Conservation (phyloP, 2,329 filamentous ascomycete genomes). For the Calonectria crousiana region DNA sequence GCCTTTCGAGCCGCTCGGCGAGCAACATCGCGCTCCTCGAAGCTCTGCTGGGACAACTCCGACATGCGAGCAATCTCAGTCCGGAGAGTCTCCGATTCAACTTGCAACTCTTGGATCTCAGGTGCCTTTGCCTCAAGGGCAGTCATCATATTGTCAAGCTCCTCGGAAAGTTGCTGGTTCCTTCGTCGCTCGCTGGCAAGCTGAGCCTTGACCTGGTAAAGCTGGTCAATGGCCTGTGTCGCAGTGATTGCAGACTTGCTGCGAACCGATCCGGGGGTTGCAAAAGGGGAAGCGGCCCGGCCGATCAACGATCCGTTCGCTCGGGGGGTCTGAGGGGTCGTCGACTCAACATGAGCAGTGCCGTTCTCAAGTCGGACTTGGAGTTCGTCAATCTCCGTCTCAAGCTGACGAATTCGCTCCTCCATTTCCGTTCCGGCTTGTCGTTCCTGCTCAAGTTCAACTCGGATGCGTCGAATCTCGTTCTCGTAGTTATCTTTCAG, state of each 20-base stretch:
- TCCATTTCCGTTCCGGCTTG: conserved; percentile 60
- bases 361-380: conserved; percentile 59
- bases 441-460: conserved; percentile 68
- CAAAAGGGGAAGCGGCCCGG: conserved; percentile 71
- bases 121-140: conserved; percentile 89
- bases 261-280: conserved; percentile 69
- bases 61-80: conserved; percentile 88
- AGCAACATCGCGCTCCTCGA: conserved; percentile 82
- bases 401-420: conserved; percentile 62
- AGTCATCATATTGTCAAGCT: conserved; percentile 87
- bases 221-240: conserved; percentile 73
- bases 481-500: conserved; percentile 76
- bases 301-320: conserved; percentile 66
- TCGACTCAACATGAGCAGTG: conserved; percentile 55
- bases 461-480: conserved; percentile 66
- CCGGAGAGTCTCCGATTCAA: conserved; percentile 84
- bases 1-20: conserved; percentile 84
- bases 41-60: conserved; percentile 83
- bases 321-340: conserved; percentile 69
- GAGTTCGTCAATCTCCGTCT: conserved; percentile 66
- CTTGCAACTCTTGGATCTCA: conserved; percentile 86
- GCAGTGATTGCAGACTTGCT: conserved; percentile 68
- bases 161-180: conserved; percentile 78
- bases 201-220: conserved; percentile 77
- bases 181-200: conserved; percentile 80